These are phyloP conservation scores for Boeremia exigua DNA, from an alignment of 2,329 filamentous ascomycete genomes.

Conservation along the genomic window DNA sequence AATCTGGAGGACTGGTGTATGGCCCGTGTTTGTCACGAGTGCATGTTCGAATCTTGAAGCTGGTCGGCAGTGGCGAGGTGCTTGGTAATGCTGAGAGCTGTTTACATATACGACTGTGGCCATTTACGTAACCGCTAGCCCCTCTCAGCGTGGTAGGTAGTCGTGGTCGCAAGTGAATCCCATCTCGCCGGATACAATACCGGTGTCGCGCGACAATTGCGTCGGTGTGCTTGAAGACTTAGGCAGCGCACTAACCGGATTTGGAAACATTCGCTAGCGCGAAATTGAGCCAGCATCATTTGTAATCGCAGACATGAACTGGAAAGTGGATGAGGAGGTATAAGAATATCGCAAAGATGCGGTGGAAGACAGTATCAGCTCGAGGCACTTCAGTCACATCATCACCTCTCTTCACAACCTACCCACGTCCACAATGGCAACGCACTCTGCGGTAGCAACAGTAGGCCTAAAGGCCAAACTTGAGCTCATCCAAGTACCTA, in stretches of 20 bases:
- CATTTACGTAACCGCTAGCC: too few relatives aligned
- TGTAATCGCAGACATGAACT: neutral
- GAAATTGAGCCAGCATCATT: neutral
- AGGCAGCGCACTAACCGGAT: neutral
- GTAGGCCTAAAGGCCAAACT: slow-evolving; percentile 47
- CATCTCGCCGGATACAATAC: too few relatives aligned
- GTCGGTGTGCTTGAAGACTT: neutral
- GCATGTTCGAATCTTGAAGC: too few relatives aligned
- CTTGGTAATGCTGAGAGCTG: too few relatives aligned
- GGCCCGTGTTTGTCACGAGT: too few relatives aligned
- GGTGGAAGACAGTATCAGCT: neutral
- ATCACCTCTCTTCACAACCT: neutral
- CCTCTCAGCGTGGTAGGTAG: too few relatives aligned
- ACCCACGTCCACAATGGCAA: slow-evolving; percentile 28
- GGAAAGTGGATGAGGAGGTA: neutral
- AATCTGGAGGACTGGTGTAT: too few relatives aligned
- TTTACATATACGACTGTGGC: too few relatives aligned
- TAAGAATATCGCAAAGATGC: neutral
- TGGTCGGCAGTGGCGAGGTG: too few relatives aligned
- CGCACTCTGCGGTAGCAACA: slow-evolving; percentile 52
- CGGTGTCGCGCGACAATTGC: too few relatives aligned
- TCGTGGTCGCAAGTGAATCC: too few relatives aligned
- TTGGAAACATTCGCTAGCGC: slow-evolving; percentile 13
- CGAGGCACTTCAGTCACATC: neutral
- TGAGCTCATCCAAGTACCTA: slow-evolving; percentile 45